phyloP scores from a whole-genome alignment of 805 yeast species.

The Komagataella kurtzmanii region DNA sequence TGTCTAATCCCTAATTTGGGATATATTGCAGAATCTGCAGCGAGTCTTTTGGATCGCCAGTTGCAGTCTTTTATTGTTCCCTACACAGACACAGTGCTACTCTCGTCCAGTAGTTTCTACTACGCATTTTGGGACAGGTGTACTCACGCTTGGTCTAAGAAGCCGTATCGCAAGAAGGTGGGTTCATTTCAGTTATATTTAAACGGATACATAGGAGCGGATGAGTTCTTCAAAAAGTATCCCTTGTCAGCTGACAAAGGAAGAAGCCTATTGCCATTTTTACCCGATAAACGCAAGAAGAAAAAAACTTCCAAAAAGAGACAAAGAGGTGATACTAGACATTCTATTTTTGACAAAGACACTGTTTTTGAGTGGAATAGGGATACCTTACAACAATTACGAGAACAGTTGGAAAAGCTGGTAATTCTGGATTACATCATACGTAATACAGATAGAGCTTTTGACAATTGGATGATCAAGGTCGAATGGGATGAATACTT shows the following conservation, averaged over 20 bases:
- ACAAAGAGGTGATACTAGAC: neutral
- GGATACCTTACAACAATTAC: conserved; percentile 31
- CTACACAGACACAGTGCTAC: conserved; percentile 40
- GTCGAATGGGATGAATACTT: conserved; percentile 25
- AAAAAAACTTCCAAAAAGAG: neutral
- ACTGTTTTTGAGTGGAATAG: conserved; percentile 39
- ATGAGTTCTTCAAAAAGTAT: conserved; percentile 35
- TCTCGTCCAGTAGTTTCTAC: conserved; percentile 37
- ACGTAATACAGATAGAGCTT: conserved; percentile 63
- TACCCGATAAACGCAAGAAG: neutral
- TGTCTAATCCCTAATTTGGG: conserved; percentile 65
- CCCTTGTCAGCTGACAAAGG: conserved; percentile 31
- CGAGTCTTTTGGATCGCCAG: conserved; percentile 50
- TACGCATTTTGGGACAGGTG: conserved; percentile 34
- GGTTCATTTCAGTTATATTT: conserved; percentile 62
- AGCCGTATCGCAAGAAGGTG: conserved; percentile 28
- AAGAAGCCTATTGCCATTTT: neutral
- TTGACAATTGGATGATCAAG: conserved; percentile 70
- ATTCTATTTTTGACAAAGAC: conserved; percentile 1
- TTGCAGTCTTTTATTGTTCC: conserved; percentile 51
- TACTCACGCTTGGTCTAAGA: conserved; percentile 8
- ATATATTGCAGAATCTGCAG: conserved; percentile 61
- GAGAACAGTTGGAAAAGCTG: conserved; percentile 51
- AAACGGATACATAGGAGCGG: conserved; percentile 45
- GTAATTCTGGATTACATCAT: conserved; percentile 61